These are phyloP conservation scores for Alternaria sp. DNA, from an alignment of 2,329 filamentous ascomycete species.

Conservation along the genomic window DNA sequence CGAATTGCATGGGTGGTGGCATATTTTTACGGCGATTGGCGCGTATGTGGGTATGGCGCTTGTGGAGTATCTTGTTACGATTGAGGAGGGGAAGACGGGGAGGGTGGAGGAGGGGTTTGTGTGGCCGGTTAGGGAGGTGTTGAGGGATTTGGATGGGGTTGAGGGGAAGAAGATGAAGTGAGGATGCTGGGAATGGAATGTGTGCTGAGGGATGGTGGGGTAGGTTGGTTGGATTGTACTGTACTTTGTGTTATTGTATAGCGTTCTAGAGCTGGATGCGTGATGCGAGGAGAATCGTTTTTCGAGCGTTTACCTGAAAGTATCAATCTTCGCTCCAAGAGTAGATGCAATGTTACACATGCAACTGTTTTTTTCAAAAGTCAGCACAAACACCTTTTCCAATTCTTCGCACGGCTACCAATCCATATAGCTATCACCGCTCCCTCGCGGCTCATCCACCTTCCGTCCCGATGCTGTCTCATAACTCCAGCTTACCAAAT, in stretches of 20 bases:
- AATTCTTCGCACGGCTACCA: not conserved
- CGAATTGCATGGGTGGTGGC: conserved; percentile 70
- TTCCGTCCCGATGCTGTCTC: not conserved
- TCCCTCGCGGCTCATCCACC: not conserved
- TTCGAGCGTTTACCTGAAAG: too few species aligned
- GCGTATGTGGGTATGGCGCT: conserved; percentile 53
- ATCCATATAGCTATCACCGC: too few species aligned
- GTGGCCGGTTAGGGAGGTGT: conserved; percentile 42
- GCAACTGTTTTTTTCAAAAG: too few species aligned
- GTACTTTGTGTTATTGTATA: not conserved
- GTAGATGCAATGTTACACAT: accelerated
- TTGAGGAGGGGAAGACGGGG: conserved; percentile 34
- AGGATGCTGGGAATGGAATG: not conserved
- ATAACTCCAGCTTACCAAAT: not conserved
- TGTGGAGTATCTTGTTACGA: conserved; percentile 45
- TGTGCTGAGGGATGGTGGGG: not conserved
- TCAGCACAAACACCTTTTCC: too few species aligned
- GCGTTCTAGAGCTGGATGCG: not conserved
- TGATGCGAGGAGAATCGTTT: too few species aligned
- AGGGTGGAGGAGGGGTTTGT: conserved; percentile 43
- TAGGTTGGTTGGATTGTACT: not conserved
- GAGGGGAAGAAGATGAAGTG: conserved; percentile 24
- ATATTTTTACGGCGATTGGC: conserved; percentile 64
- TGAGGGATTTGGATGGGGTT: conserved; percentile 35
- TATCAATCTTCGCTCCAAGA: too few species aligned